A percentile compares a stretch with the other conserved stretches of the same genome.
Evolutionary conservation across 2,329 filamentous ascomycete genomes (phyloP).

Genomic region (Diaporthe ampelina): DNA sequence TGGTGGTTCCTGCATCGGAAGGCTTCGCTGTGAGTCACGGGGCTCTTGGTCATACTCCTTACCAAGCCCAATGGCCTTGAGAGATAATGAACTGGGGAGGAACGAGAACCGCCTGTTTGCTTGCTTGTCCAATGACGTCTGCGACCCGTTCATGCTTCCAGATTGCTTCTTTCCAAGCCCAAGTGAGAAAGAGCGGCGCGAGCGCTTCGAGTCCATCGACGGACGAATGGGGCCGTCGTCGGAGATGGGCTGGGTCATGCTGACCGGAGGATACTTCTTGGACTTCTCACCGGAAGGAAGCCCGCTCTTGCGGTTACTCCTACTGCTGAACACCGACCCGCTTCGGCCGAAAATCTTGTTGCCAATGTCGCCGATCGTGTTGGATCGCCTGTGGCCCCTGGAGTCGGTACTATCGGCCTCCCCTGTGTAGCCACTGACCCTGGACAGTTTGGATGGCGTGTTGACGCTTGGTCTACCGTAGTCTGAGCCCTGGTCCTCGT

Average conservation of each 20-base stretch:
- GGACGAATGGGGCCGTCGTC: conserved; percentile 68
- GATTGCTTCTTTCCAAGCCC: conserved; percentile 79
- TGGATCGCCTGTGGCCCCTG: conserved; percentile 77
- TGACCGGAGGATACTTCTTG: conserved; percentile 88
- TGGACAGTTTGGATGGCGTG: conserved; percentile 71
- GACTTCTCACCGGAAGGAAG: conserved; percentile 67
- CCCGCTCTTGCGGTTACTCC: conserved; percentile 62
- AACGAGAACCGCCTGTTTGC: conserved; percentile 76
- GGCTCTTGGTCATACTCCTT: conserved; percentile 65
- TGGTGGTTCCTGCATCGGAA: conserved; percentile 66
- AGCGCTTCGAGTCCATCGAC: conserved; percentile 78
- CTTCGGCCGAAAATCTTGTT: conserved; percentile 89
- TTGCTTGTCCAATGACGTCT: conserved; percentile 69
- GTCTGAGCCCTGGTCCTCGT: conserved; percentile 63
- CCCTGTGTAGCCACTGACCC: conserved; percentile 69
- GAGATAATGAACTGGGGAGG: conserved; percentile 73
- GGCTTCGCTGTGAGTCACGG: conserved; percentile 64
- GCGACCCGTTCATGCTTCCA: conserved; percentile 73
- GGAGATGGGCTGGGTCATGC: conserved; percentile 83
- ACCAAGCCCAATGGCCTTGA: conserved; percentile 74
- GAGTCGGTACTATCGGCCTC: conserved; percentile 63
- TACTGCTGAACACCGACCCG: conserved; percentile 83
- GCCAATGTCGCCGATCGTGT: conserved; percentile 84
- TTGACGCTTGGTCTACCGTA: conserved; percentile 73
- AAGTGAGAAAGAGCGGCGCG: conserved; percentile 78